Conservation (phyloP, 208 protist genomes). For the Acanthamoeba triangularis region DNA sequence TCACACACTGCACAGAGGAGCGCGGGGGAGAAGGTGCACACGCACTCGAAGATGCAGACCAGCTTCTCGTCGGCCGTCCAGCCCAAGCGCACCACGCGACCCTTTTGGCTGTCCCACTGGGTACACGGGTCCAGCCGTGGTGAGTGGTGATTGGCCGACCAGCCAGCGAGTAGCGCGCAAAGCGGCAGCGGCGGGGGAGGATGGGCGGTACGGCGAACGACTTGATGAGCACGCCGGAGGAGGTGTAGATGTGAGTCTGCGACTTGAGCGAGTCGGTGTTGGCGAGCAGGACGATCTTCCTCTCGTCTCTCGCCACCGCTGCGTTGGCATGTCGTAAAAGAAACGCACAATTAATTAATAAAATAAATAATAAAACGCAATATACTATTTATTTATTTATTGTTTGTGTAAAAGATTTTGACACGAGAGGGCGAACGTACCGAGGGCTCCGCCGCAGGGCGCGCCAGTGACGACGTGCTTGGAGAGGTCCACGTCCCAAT, state of each 20-base stretch:
- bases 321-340: not conserved
- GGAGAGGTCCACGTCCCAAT: slow-evolving; percentile 82
- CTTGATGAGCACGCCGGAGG: slow-evolving; percentile 56
- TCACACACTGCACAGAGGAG: not conserved
- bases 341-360: not conserved
- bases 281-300: slow-evolving; percentile 79
- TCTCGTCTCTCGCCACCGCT: slow-evolving; percentile 81
- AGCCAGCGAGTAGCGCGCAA: not conserved
- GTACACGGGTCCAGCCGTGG: not conserved
- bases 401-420: not conserved
- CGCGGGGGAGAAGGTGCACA: not conserved
- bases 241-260: slow-evolving; percentile 80
- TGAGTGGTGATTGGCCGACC: not conserved
- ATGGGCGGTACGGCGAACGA: slow-evolving; percentile 66
- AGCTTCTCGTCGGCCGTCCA: slow-evolving; percentile 86
- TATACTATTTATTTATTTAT: not conserved
- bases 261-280: slow-evolving; percentile 12
- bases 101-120: slow-evolving; percentile 50
- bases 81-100: slow-evolving; percentile 83
- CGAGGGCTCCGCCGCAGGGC: slow-evolving; percentile 83
- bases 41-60: slow-evolving; percentile 83
- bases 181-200: not conserved
- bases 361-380: not conserved
- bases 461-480: slow-evolving; percentile 80
- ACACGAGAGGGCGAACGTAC: not conserved